Base-by-base conservation (phyloP, 1,139 yeast genomes). In the Taphrina deformans region DNA sequence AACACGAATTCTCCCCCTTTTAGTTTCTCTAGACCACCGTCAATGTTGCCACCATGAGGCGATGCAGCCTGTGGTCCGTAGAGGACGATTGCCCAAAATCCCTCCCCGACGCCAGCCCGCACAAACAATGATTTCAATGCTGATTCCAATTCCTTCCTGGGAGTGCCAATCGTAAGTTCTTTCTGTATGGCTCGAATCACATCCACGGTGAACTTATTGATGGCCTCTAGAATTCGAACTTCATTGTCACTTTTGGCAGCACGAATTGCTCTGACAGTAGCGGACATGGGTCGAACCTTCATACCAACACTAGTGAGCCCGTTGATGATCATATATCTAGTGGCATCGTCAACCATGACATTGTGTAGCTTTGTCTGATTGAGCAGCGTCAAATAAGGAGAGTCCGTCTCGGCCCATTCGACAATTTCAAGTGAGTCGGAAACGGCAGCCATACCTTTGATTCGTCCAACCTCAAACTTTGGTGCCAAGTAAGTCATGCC, bases 21-120 rank as follows among this genome's bases (percentile, higher is more conserved):
- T 26, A 63, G 56, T 18, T 1, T 38, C 16, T 31, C 14, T 31
- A 10, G 2, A 1, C 16, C 6, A 38, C n/a, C 18, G 1, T n/a
- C 2, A 18, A 21, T 5, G 48, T 44, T 23, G n/a, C 55, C 55
- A 16, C 66, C 66, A 38, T 63, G 66, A 9, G 66, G 66, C 6
- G 56, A 50, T 14, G 66, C 66, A 24, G 66, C 66, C 16, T 29
- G 45, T n/a, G 44, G 46, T 5, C 66, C 66, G 41, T 40, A 63
- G 14, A 63, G 62, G 31, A 63, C 64, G 18, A 63, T 63, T 1
- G 66, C 27, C 53, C 56, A 48, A 14, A 45, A 38, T 6, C 58
- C 58, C 7, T n/a, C 9, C 9, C 56, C 62, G 23, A 63, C 41
- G 7, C 66, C 66, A 18, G 59, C 63, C 7, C 33, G 14, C n/a